Base-by-base conservation (phyloP, 106 monocot genomes). In the Dendrobium chrysotoxum region DNA sequence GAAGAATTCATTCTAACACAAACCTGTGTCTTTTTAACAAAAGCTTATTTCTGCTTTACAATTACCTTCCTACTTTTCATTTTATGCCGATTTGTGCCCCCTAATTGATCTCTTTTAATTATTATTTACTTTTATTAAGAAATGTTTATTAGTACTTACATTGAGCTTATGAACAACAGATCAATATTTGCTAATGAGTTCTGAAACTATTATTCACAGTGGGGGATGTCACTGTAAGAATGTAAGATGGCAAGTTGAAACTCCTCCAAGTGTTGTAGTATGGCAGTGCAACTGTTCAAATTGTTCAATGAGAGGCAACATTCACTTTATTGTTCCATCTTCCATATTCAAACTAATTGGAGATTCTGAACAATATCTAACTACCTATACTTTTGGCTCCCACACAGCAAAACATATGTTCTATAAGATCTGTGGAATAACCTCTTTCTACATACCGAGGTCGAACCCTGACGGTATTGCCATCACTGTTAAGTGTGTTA, bases 381-480 rank as follows among this genome's bases (percentile, higher is more conserved):
- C 95, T 25, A 91, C 93, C 4, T 99, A 99, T 72, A 95, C 90
- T 45, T 99, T 99, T 28, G 95, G 93, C 57, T 88, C 95, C 1
- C 91, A 88, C 86, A 99, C 90, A 0, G 99, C 95, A 1, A 95
- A 95, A 57, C 99, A 95, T 58, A 88, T 64, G 0, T 95, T 99
- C 88, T 99, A 91, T 90, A 93, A 84, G 80, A 28, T 99, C 50
- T 99, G 93, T 54, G 95, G 99, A 74, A 93, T 95, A 53, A 91
- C 99, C 8, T 99, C 99, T 53, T 99, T 99, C 79, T 99, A 99
- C 68, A 64, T 87, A 3, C 95, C 99, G 58, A 86, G 93, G 53
- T 99, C 95, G 30, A 99, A 95, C 54, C 95, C 92, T 7, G 95
- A 99, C 75, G 95, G 95, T n/a, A 58, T 95, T 41, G 91, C 98